Evolutionary conservation across 768 basidiomycete species (phyloP), one percentile per base, ranked within the genome.

Genomic region (Tricholoma terreum): DNA sequence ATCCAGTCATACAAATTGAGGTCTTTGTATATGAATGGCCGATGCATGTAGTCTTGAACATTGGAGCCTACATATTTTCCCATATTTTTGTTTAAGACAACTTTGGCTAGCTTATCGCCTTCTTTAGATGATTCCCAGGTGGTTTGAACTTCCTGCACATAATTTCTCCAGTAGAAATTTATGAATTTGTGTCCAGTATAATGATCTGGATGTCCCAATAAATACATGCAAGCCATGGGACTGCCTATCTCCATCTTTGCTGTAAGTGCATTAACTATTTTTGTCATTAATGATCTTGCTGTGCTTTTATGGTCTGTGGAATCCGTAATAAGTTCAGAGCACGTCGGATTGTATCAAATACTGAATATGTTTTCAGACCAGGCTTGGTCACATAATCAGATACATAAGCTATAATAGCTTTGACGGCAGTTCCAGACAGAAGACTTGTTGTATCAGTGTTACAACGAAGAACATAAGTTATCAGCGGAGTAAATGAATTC

Each of bases 331-430:
- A 67, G 45, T n/a, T 72, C 65, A n/a, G 58, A 17, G 33, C 57
- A 15, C 61, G 49, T 21, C 58, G 57, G 1, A 73, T 60, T 10
- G 69, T 57, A 1, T 75, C 65, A 64, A 78, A 77, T 35, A 77
- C 66, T 11, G 61, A 62, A 61, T 76, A 67, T 0, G 72, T 75
- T 42, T 77, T 80, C 9, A 80, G 56, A 0, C 61, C 38, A 0
- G 64, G 49, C 56, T 81, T 81, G 0, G 75, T 77, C 0, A 80
- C 67, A 61, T 80, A 80, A 36, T 80, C 70, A 3, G 69, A 58
- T 10, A 76, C 63, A 65, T 76, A 75, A 6, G 67, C 64, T 0
- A 74, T 59, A 2, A 73, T 61, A 9, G 71, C 69, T 30, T 73
- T 71, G 2, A 77, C 58, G 0, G 69, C 61, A 2, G 74, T 74